Percentiles rank a stretch among this genome's conserved stretches.
Conservation (phyloP, 129 eudicot species). For the Tagetes erecta region DNA sequence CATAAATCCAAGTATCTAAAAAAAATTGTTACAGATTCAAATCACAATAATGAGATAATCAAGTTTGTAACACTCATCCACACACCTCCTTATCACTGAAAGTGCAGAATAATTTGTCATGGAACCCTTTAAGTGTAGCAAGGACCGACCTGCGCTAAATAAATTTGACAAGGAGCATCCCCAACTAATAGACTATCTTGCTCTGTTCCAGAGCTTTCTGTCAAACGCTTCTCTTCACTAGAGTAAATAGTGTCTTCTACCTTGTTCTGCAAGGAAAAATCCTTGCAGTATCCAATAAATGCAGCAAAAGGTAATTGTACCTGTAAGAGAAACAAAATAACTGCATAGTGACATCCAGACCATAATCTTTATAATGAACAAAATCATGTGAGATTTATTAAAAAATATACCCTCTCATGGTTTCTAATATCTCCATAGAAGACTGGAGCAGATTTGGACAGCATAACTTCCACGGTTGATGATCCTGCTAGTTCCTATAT, state of each 20-base stretch:
- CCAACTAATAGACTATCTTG: slow-evolving; percentile 29
- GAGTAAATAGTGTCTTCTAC: slow-evolving; percentile 29
- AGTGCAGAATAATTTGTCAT: slow-evolving; percentile 6
- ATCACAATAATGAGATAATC: neutral
- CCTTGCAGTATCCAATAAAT: slow-evolving; percentile 75
- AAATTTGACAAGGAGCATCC: slow-evolving; percentile 58
- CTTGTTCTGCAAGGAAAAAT: slow-evolving; percentile 25
- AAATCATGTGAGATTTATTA: neutral
- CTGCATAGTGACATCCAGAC: slow-evolving; percentile 7
- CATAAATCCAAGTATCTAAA: neutral
- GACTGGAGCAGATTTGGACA: slow-evolving; percentile 74
- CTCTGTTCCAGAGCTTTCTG: slow-evolving; percentile 25
- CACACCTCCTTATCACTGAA: neutral
- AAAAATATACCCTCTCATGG: slow-evolving; percentile 75
- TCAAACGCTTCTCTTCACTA: slow-evolving; percentile 36
- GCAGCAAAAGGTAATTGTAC: slow-evolving; percentile 69
- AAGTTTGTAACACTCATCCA: neutral
- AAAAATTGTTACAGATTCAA: neutral
- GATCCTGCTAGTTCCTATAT: slow-evolving; percentile 66
- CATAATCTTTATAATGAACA: slow-evolving; percentile 17
- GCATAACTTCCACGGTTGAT: slow-evolving; percentile 80
- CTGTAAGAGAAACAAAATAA: slow-evolving; percentile 36
- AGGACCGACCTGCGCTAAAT: slow-evolving; percentile 85
- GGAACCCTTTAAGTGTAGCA: slow-evolving; percentile 11
- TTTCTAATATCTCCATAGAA: slow-evolving; percentile 94